A percentile compares a stretch with the other conserved stretches of the same genome.
phyloP scores from a whole-genome alignment of 352 stramenopile genomes.

The Thraustotheca clavata region DNA sequence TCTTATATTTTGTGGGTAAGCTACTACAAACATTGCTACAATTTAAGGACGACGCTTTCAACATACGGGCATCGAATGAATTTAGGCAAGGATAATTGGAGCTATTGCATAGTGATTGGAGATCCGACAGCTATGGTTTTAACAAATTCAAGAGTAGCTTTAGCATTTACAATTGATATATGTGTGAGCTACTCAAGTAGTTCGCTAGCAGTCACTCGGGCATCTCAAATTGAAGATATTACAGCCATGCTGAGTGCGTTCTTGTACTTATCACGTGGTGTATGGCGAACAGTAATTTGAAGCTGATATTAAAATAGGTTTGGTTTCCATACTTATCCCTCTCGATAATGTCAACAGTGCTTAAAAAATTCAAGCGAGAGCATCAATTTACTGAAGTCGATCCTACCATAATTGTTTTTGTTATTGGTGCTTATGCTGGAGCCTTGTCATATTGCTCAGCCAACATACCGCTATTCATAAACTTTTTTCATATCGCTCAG shows the following conservation, averaged over 20 bases:
- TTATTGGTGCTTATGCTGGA: background rate
- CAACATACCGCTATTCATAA: background rate
- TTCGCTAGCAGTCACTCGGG: background rate
- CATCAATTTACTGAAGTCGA: background rate
- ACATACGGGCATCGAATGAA: background rate
- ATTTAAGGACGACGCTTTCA: background rate
- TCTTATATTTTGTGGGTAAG: background rate
- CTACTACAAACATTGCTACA: background rate
- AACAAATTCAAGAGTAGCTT: background rate
- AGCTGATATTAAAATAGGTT: too few species aligned
- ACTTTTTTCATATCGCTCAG: background rate
- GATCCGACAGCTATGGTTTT: background rate
- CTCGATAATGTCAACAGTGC: background rate
- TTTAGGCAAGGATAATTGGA: background rate
- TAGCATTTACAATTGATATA: background rate
- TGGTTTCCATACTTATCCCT: background rate
- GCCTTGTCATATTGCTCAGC: background rate
- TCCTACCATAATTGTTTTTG: background rate
- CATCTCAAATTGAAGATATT: background rate
- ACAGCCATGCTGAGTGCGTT: background rate
- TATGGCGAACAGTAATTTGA: background rate
- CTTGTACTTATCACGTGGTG: background rate
- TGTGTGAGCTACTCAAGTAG: background rate
- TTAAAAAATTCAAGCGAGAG: background rate
- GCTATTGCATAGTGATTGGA: background rate